phyloP scores from a whole-genome alignment of 441 rosid genomes.

The Isatis lusitanica region DNA sequence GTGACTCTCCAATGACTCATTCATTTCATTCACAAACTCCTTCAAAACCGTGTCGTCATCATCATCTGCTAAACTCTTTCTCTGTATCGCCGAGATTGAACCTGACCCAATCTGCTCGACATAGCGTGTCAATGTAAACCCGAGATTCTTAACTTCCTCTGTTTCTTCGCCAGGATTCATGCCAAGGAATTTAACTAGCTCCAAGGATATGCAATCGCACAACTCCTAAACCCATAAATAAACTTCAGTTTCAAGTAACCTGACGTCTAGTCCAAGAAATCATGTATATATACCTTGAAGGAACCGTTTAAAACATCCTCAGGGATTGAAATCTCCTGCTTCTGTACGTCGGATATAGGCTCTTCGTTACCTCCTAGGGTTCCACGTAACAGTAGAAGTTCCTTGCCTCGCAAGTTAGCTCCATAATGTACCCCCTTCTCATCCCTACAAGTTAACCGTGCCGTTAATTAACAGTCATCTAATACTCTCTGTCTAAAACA shows the following conservation, averaged over 20 bases:
- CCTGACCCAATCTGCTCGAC: constrained; percentile 37
- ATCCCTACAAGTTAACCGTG: constrained; percentile 38
- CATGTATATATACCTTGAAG: constrained; percentile 48
- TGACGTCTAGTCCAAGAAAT: constrained; percentile 3
- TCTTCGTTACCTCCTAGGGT: constrained; percentile 50
- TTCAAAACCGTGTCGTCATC: constrained; percentile 38
- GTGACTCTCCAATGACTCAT: constrained; percentile 45
- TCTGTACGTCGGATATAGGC: constrained; percentile 46
- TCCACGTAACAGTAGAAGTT: constrained; percentile 46
- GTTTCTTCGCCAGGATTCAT: constrained; percentile 36
- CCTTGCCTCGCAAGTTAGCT: constrained; percentile 46
- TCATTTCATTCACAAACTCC: constrained; percentile 39
- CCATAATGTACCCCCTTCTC: constrained; percentile 62
- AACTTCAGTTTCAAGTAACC: background rate
- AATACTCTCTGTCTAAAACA: background rate
- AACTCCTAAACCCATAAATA: constrained; percentile 39
- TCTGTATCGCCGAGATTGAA: constrained; percentile 39
- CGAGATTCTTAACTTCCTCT: constrained; percentile 38
- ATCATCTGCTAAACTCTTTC: constrained; percentile 41
- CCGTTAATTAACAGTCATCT: background rate
- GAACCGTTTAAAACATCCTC: constrained; percentile 32
- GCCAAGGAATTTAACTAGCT: constrained; percentile 46
- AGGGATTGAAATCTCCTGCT: constrained; percentile 52
- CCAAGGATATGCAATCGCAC: constrained; percentile 47
- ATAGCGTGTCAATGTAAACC: constrained; percentile 48